Conservation (phyloP, 306 rosid species). For the Lupinus albus region DNA sequence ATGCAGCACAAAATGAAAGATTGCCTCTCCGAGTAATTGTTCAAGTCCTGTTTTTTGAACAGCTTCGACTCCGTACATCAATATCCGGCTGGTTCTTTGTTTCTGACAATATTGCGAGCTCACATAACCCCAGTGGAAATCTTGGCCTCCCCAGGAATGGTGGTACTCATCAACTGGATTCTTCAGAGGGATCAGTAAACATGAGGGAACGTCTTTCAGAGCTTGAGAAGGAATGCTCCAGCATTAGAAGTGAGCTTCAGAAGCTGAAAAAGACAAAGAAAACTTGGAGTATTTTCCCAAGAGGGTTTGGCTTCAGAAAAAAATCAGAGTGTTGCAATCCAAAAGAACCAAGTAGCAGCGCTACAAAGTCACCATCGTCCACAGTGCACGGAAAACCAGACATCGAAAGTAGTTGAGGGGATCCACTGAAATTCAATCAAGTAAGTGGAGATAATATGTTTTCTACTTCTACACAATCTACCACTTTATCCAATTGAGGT, state of each 20-base stretch:
- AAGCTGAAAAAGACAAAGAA: constrained; percentile 68
- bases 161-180: constrained; percentile 42
- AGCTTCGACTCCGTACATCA: constrained; percentile 86
- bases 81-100: constrained; percentile 91
- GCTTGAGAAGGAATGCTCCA: constrained; percentile 79
- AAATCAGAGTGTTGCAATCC: constrained; percentile 51
- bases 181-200: constrained; percentile 49
- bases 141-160: constrained; percentile 50
- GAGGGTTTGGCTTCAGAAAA: constrained; percentile 67
- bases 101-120: constrained; percentile 60
- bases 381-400: constrained; percentile 47
- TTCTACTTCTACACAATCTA: constrained; percentile 15
- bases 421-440: constrained; percentile 39
- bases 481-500: constrained; percentile 26
- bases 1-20: constrained; percentile 88
- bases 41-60: constrained; percentile 86
- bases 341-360: constrained; percentile 46
- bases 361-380: constrained; percentile 44
- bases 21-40: constrained; percentile 82
- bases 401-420: constrained; percentile 43
- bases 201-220: constrained; percentile 69
- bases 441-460: constrained; percentile 25
- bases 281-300: constrained; percentile 80
- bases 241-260: constrained; percentile 69
- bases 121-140: constrained; percentile 45